phyloP scores from a whole-genome alignment of 441 rosid genomes.

The Jatropha podagrica region DNA sequence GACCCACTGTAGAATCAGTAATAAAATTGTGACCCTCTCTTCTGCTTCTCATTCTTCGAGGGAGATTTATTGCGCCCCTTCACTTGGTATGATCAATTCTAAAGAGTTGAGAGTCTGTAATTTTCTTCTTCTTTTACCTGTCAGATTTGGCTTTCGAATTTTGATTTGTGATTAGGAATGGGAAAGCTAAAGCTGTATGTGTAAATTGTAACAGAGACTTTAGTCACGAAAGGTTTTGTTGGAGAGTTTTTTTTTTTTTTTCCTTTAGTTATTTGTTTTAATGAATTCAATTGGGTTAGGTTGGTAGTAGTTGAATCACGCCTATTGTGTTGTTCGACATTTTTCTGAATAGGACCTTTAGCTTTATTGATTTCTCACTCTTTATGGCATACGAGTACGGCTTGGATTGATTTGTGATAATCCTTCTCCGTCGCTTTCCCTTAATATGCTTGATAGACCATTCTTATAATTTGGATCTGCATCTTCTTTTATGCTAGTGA shows the following conservation, averaged over 20 bases:
- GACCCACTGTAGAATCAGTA: too few relatives aligned
- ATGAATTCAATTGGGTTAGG: background rate
- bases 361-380: background rate
- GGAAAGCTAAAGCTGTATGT: too few relatives aligned
- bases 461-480: background rate
- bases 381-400: background rate
- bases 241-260: too few relatives aligned
- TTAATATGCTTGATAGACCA: too few relatives aligned
- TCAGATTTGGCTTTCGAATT: too few relatives aligned
- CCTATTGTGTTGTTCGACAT: slow-evolving; percentile 5
- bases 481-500: background rate
- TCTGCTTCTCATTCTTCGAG: background rate
- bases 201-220: background rate
- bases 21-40: too few relatives aligned
- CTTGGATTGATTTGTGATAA: background rate
- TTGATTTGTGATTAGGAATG: too few relatives aligned
- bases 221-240: too few relatives aligned
- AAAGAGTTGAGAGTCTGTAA: background rate
- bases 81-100: background rate
- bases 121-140: background rate
- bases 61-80: background rate
- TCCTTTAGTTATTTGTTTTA: background rate
- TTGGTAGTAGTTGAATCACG: slow-evolving; percentile 25
- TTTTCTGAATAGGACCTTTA: background rate
- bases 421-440: too few relatives aligned